These are phyloP conservation scores for Arachnopeziza araneosa DNA, from an alignment of 2,329 filamentous ascomycete genomes.

Conservation along the genomic window DNA sequence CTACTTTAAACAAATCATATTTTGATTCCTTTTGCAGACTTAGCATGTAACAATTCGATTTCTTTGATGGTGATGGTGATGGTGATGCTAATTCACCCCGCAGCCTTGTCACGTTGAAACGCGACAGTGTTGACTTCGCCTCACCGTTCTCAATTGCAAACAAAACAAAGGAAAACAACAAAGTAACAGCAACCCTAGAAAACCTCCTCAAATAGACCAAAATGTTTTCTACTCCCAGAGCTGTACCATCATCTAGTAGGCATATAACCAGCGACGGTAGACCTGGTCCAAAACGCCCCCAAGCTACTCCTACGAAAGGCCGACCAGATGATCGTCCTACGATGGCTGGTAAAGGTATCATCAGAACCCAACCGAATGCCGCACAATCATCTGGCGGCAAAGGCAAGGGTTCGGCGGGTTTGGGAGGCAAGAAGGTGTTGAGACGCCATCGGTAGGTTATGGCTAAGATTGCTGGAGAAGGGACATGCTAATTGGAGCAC, in stretches of 20 bases:
- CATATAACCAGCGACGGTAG: neutral
- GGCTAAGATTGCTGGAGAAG: slow-evolving; percentile 7
- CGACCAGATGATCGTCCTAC: neutral
- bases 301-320: neutral
- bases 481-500: neutral
- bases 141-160: no score
- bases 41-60: no score
- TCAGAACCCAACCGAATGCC: neutral
- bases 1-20: neutral
- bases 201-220: neutral
- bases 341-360: slow-evolving; percentile 9
- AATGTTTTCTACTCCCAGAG: neutral
- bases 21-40: no score
- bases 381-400: slow-evolving; percentile 7
- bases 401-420: slow-evolving; percentile 12
- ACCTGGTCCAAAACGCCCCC: neutral
- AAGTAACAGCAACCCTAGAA: no score
- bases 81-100: no score
- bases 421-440: slow-evolving; percentile 10
- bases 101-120: no score
- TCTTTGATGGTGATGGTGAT: no score
- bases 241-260: neutral
- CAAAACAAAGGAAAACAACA: no score
- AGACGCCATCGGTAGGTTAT: neutral
- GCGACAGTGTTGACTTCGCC: no score